Percentiles rank a stretch among this genome's conserved stretches.
Conservation (phyloP, 2,329 filamentous ascomycete genomes). For the Ilyonectria destructans region DNA sequence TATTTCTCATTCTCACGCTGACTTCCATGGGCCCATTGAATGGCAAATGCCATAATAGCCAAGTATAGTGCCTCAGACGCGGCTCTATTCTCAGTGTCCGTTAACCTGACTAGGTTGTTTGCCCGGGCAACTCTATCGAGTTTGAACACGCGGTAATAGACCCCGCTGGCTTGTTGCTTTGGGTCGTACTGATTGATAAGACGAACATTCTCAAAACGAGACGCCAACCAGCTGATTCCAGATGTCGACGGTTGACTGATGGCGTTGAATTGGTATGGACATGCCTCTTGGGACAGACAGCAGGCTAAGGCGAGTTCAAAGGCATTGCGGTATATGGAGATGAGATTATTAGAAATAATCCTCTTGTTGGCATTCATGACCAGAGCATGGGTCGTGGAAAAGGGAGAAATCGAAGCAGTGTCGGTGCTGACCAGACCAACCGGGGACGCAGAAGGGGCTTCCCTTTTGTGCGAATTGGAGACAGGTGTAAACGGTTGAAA, state of each 20-base stretch:
- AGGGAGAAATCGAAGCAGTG: constrained; percentile 44
- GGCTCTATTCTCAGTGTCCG: constrained; percentile 58
- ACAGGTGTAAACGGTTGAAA: constrained; percentile 44
- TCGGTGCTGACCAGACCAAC: constrained; percentile 39
- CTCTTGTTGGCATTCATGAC: constrained; percentile 47
- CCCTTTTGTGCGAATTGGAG: constrained; percentile 46
- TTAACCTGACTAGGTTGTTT: constrained; percentile 59
- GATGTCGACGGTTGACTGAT: constrained; percentile 33
- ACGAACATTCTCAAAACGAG: constrained; percentile 45
- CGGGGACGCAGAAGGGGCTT: constrained; percentile 32
- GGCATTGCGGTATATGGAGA: constrained; percentile 67
- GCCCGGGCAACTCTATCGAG: constrained; percentile 62
- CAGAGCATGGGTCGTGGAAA: constrained; percentile 45
- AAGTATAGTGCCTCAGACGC: constrained; percentile 63
- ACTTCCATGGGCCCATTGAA: constrained; percentile 60
- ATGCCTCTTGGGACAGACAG: constrained; percentile 69
- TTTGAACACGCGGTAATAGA: constrained; percentile 64
- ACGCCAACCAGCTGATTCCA: constrained; percentile 47
- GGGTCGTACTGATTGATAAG: constrained; percentile 42
- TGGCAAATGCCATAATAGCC: constrained; percentile 67
- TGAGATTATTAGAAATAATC: constrained; percentile 46
- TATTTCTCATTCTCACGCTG: constrained; percentile 46
- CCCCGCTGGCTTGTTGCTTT: constrained; percentile 57
- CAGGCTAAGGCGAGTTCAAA: constrained; percentile 68
- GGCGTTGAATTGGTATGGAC: constrained; percentile 59